A percentile compares a stretch with the other conserved stretches of the same genome.
Conservation (phyloP, 371 early-diverging fungal genomes). For the Rhizopus stolonifer region DNA sequence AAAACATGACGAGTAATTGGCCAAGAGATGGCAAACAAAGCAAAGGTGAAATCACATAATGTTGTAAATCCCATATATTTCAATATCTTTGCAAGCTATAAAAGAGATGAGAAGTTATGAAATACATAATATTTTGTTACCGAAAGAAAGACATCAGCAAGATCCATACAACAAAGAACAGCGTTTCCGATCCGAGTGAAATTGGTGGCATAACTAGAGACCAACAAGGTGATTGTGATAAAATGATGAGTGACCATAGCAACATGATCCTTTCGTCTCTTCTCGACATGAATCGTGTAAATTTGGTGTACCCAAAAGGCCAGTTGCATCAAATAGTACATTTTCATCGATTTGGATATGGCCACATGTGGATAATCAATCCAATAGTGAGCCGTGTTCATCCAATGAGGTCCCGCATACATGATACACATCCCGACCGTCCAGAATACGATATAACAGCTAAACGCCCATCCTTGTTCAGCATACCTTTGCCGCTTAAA, state of each 20-base stretch:
- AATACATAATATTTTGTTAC: too few species aligned
- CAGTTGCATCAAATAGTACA: slow-evolving; percentile 78
- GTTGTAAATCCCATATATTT: slow-evolving; percentile 66
- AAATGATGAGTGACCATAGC: slow-evolving; percentile 83
- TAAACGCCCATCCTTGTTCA: slow-evolving; percentile 62
- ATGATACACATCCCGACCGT: slow-evolving; percentile 58
- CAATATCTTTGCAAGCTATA: slow-evolving; percentile 67
- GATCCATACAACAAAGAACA: slow-evolving; percentile 79
- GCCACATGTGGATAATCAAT: slow-evolving; percentile 68
- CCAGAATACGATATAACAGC: slow-evolving; percentile 63
- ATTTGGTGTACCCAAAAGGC: slow-evolving; percentile 82
- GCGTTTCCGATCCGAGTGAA: slow-evolving; percentile 82
- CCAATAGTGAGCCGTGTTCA: slow-evolving; percentile 69
- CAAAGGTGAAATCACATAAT: slow-evolving; percentile 72
- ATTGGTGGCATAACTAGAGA: slow-evolving; percentile 69
- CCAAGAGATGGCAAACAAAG: slow-evolving; percentile 78
- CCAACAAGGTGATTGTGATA: slow-evolving; percentile 70
- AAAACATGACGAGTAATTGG: slow-evolving; percentile 71
- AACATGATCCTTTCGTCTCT: slow-evolving; percentile 75
- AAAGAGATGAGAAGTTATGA: too few species aligned
- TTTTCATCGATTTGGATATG: slow-evolving; percentile 56
- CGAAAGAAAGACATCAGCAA: slow-evolving; percentile 78
- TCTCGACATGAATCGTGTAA: slow-evolving; percentile 71
- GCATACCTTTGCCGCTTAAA: slow-evolving; percentile 63
- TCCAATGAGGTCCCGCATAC: slow-evolving; percentile 68